These are phyloP conservation scores for Camptophora hylomeconis DNA, from an alignment of 2,329 filamentous ascomycete species.

Conservation along the genomic window DNA sequence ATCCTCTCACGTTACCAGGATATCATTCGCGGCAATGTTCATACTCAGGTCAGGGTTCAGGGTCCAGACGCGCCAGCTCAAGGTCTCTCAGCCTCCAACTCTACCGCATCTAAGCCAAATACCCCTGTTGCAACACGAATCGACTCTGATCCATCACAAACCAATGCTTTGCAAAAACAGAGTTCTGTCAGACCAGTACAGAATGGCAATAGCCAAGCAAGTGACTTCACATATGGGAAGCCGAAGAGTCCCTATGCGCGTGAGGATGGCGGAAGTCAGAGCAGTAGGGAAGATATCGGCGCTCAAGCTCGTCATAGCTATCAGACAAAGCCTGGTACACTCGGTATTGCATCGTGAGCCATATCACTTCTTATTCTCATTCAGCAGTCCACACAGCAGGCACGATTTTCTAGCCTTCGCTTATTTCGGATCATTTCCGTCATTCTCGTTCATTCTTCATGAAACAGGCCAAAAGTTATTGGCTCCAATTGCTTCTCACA, in stretches of 20 bases:
- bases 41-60: conserved; percentile 34
- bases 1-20: conserved; percentile 90
- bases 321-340: conserved; percentile 14
- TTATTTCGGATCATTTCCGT: neutral
- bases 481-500: neutral
- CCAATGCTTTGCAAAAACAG: conserved; percentile 64
- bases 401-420: too few species aligned
- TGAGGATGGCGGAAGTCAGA: conserved; percentile 14
- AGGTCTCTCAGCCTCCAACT: conserved; percentile 27
- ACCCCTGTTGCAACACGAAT: conserved; percentile 47
- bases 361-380: too few species aligned
- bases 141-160: conserved; percentile 70
- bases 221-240: conserved; percentile 5
- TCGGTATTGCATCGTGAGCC: conserved; percentile 14
- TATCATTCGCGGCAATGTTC: conserved; percentile 51
- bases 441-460: conserved; percentile 1
- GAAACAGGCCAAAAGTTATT: neutral
- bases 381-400: too few species aligned
- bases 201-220: conserved; percentile 22
- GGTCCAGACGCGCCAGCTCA: conserved; percentile 42
- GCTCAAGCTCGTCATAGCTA: conserved; percentile 14
- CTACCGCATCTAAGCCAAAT: conserved; percentile 22
- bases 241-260: conserved; percentile 16
- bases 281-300: conserved; percentile 11
- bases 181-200: conserved; percentile 66